Conservation (phyloP, 2,329 filamentous ascomycete genomes). For the Penicillium sp. region DNA sequence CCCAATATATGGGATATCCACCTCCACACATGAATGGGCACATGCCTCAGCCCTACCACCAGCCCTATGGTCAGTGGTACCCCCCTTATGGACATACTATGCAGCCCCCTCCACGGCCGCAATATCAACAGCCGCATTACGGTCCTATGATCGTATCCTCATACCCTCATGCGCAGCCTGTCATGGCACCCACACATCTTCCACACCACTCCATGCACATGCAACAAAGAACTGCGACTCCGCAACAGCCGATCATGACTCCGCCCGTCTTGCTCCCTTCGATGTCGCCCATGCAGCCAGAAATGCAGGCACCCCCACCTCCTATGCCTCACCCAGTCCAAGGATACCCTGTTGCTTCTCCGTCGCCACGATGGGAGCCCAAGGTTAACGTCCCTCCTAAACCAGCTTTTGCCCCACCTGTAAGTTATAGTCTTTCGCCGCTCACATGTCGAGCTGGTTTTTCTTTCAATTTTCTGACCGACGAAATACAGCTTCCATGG, state of each 20-base stretch:
- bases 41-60: conserved; percentile 47
- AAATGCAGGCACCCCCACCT: conserved; percentile 31
- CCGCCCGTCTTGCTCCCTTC: conserved; percentile 32
- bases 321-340: conserved; percentile 26
- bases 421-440: conserved; percentile 31
- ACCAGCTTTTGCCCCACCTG: conserved; percentile 51
- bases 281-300: conserved; percentile 30
- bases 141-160: conserved; percentile 47
- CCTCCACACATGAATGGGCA: conserved; percentile 61
- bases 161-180: conserved; percentile 44
- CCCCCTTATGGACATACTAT: conserved; percentile 43
- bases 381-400: conserved; percentile 27
- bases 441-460: not conserved
- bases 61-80: conserved; percentile 52
- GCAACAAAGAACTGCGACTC: conserved; percentile 41
- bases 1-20: conserved; percentile 61
- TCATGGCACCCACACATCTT: conserved; percentile 41
- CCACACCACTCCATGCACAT: conserved; percentile 38
- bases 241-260: conserved; percentile 40
- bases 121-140: conserved; percentile 38
- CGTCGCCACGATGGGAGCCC: conserved; percentile 27
- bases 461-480: conserved; percentile 13
- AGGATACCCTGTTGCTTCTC: conserved; percentile 39
- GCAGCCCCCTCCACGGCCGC: conserved; percentile 43
- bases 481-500: conserved; percentile 56